Conservation (phyloP, 169 alveolate genomes). For the Plasmodium chabaudi region DNA sequence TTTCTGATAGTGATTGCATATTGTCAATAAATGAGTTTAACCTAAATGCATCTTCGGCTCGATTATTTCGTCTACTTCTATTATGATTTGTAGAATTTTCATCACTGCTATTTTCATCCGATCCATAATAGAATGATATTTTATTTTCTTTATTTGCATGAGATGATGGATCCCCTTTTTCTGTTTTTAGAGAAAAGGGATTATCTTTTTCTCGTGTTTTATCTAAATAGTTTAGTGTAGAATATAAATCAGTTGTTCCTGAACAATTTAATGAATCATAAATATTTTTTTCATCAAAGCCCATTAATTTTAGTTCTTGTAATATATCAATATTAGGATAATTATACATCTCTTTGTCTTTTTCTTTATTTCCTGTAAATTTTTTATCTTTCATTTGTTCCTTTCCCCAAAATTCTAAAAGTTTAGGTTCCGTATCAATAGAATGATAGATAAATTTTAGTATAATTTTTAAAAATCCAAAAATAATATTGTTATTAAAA, state of each 20-base stretch:
- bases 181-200: slow-evolving; percentile 5
- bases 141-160: slow-evolving; percentile 2
- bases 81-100: slow-evolving; percentile 4
- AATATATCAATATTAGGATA: slow-evolving; percentile 47
- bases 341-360: slow-evolving; percentile 55
- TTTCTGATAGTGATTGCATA: background rate
- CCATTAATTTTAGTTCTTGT: slow-evolving; percentile 51
- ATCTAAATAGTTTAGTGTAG: slow-evolving; percentile 69
- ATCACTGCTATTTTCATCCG: slow-evolving; percentile 50
- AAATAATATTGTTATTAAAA: slow-evolving; percentile 57
- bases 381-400: slow-evolving; percentile 60
- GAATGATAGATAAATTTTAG: slow-evolving; percentile 59
- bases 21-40: background rate
- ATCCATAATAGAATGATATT: slow-evolving; percentile 23
- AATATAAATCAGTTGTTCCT: slow-evolving; percentile 60
- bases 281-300: slow-evolving; percentile 63
- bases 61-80: background rate
- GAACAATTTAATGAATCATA: slow-evolving; percentile 60
- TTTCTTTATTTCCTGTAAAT: slow-evolving; percentile 31
- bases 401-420: slow-evolving; percentile 46
- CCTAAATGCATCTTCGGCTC: background rate
- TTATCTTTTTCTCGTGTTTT: slow-evolving; percentile 47
- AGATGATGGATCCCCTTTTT: background rate
- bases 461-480: slow-evolving; percentile 46
- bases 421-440: slow-evolving; percentile 48